A percentile compares a stretch with the other conserved stretches of the same genome.
phyloP scores from a whole-genome alignment of 305 asterid species.

The Plantago coronopus region DNA sequence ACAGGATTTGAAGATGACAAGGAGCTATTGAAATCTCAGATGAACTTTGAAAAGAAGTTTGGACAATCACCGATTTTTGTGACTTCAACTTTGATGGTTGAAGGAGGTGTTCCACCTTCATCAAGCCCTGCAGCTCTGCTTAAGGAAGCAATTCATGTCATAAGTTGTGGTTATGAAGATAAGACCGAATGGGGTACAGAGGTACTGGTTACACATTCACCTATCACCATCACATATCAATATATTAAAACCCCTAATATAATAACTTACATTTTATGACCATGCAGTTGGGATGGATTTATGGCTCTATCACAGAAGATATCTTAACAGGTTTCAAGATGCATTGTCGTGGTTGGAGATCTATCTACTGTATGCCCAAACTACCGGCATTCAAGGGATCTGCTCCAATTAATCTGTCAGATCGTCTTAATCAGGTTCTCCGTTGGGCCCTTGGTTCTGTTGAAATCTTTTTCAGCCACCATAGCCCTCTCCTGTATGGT shows the following conservation, averaged over 20 bases:
- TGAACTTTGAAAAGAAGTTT: conserved; percentile 93
- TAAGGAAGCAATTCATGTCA: conserved; percentile 93
- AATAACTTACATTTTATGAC: conserved; percentile 18
- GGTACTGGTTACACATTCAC: conserved; percentile 34
- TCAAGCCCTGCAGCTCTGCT: conserved; percentile 93
- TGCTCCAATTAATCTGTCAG: conserved; percentile 91
- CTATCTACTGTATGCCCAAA: conserved; percentile 88
- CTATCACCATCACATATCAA: neutral
- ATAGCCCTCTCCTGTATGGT: conserved; percentile 85
- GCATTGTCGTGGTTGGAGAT: conserved; percentile 98
- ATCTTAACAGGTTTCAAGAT: conserved; percentile 94
- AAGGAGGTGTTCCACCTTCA: conserved; percentile 98
- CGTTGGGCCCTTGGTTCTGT: conserved; percentile 97
- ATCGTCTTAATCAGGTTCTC: conserved; percentile 93
- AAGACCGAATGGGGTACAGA: conserved; percentile 95
- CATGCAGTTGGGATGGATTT: conserved; percentile 93
- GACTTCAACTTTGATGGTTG: conserved; percentile 87
- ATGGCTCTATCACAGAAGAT: conserved; percentile 93
- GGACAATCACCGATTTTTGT: conserved; percentile 92
- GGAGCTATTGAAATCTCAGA: conserved; percentile 76
- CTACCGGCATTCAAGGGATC: conserved; percentile 88
- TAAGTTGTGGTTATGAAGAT: conserved; percentile 95
- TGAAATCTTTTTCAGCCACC: conserved; percentile 88
- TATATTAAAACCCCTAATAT: conserved; percentile 2
- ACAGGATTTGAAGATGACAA: conserved; percentile 79